Evolutionary conservation across 2,329 filamentous ascomycete species (phyloP).

Genomic region (Parastagonospora nodorum): DNA sequence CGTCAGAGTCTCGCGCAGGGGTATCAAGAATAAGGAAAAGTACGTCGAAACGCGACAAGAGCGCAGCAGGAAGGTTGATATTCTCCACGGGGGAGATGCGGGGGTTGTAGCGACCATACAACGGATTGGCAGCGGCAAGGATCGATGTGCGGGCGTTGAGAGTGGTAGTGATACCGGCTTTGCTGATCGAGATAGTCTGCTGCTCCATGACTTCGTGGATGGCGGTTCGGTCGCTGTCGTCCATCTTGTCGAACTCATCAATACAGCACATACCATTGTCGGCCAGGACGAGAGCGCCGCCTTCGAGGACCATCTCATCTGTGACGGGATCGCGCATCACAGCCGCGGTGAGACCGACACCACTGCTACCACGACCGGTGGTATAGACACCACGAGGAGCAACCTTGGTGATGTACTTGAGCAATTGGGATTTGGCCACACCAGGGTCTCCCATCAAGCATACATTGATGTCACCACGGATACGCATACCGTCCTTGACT

Average conservation of each 20-base stretch:
- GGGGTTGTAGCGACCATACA: constrained; percentile 98
- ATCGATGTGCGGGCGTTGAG: constrained; percentile 96
- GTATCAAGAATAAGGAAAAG: constrained; percentile 97
- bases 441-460: constrained; percentile 99
- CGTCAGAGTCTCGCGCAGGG: constrained; percentile 84
- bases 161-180: constrained; percentile 94
- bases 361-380: constrained; percentile 78
- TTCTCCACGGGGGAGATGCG: constrained; percentile 97
- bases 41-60: constrained; percentile 95
- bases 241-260: constrained; percentile 90
- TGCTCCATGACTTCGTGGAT: constrained; percentile 91
- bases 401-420: constrained; percentile 99
- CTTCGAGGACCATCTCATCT: constrained; percentile 83
- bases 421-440: constrained; percentile 97
- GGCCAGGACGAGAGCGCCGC: constrained; percentile 77
- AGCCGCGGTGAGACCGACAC: constrained; percentile 80
- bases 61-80: constrained; percentile 96
- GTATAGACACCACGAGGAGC: constrained; percentile 90
- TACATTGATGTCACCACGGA: constrained; percentile 98
- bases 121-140: constrained; percentile 91
- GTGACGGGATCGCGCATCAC: constrained; percentile 85
- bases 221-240: constrained; percentile 79
- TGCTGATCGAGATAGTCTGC: constrained; percentile 84
- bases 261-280: constrained; percentile 87
- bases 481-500: constrained; percentile 98